Percentiles rank a stretch among this genome's conserved stretches.
These are phyloP conservation scores for Vicia villosa DNA, from an alignment of 306 rosid genomes.

Conservation along the genomic window DNA sequence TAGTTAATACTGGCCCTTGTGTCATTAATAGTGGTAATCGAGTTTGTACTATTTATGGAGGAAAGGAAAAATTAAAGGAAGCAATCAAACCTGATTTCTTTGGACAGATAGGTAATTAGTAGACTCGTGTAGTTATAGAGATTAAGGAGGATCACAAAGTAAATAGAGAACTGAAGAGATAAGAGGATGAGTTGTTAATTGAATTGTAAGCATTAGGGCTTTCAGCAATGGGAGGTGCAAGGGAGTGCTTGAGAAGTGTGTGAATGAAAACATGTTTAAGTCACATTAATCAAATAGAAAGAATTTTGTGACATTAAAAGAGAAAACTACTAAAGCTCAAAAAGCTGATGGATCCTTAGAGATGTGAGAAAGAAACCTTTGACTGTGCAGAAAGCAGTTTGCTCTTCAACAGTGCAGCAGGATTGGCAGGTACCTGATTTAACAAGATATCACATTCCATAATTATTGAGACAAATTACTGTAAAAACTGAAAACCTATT, in stretches of 20 bases:
- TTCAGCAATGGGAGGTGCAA: neutral
- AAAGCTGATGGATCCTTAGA: conserved; percentile 19
- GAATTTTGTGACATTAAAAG: conserved; percentile 16
- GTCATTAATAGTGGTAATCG: no score
- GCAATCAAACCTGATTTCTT: no score
- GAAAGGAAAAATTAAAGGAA: no score
- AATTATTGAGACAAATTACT: conserved; percentile 27
- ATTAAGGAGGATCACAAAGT: neutral
- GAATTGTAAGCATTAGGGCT: neutral
- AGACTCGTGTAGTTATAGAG: no score
- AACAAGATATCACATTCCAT: conserved; percentile 23
- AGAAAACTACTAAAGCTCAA: conserved; percentile 19
- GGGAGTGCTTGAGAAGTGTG: neutral
- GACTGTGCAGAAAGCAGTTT: conserved; percentile 77
- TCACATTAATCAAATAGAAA: conserved; percentile 20
- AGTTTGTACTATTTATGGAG: no score
- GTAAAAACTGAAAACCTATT: conserved; percentile 20
- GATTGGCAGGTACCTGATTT: conserved; percentile 77
- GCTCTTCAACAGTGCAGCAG: conserved; percentile 71
- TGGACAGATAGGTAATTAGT: no score
- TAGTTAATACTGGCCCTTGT: no score
- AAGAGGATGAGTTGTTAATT: neutral
- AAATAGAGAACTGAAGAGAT: neutral
- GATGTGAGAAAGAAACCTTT: conserved; percentile 62
- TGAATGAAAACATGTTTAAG: neutral